Evolutionary conservation across 75 land plant species (phyloP).

Genomic region (Azolla pinnata): DNA sequence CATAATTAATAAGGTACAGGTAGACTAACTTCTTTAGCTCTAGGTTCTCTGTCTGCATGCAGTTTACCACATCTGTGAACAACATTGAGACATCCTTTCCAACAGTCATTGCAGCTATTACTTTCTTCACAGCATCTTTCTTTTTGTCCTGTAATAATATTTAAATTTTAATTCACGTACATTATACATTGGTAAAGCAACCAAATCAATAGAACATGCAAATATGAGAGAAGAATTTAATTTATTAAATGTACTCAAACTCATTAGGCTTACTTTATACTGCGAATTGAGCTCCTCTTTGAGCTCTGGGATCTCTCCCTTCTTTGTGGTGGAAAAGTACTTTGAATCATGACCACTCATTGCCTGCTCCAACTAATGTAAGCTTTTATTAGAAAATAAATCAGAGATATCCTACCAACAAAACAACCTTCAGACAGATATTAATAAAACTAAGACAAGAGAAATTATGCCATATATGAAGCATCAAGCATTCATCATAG

Average conservation of each 20-base stretch:
- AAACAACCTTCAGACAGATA: no score
- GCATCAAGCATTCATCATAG: no score
- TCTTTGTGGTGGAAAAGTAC: conserved; percentile 99
- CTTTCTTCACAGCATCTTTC: conserved; percentile 99
- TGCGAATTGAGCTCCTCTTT: conserved; percentile 99
- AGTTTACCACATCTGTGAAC: conserved; percentile 99
- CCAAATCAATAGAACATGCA: not conserved
- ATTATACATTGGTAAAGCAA: not conserved
- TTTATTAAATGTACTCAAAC: not conserved
- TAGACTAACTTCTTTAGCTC: conserved; percentile 98
- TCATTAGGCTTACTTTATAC: conserved; percentile 59
- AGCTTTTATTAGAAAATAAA: no score
- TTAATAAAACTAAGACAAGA: no score
- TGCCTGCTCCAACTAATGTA: no score
- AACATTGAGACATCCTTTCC: conserved; percentile 98
- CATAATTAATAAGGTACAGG: conserved; percentile 98
- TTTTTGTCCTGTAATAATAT: conserved; percentile 71
- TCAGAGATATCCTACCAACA: no score
- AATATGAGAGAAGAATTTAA: not conserved
- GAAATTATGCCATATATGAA: no score
- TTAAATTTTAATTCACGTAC: not conserved
- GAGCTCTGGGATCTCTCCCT: conserved; percentile 99
- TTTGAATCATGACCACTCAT: conserved; percentile 99
- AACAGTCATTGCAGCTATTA: conserved; percentile 99
- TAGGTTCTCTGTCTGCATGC: conserved; percentile 99